A percentile compares a stretch with the other conserved stretches of the same genome.
Evolutionary conservation across 2,329 filamentous ascomycete species (phyloP).

Genomic region (Pseudocercospora crystallina): DNA sequence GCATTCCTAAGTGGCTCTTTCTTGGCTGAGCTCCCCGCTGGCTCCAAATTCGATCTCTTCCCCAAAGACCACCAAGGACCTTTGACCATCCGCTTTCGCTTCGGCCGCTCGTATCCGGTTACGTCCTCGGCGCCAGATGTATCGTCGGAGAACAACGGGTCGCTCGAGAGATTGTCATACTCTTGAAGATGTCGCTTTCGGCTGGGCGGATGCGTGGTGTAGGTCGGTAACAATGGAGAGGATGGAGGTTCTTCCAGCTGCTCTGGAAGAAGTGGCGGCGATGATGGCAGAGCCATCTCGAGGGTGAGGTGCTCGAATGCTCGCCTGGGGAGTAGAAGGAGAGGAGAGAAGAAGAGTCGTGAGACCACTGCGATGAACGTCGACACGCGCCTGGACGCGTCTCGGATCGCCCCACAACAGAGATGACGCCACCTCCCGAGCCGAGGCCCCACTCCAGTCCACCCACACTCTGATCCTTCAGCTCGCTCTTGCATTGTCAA

Average conservation of each 20-base stretch:
- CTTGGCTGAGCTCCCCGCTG: constrained; percentile 32
- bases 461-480: no score
- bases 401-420: no score
- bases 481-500: no score
- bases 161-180: constrained; percentile 57
- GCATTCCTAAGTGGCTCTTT: constrained; percentile 59
- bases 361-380: no score
- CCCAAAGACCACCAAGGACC: constrained; percentile 65
- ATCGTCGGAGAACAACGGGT: constrained; percentile 73
- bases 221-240: constrained; percentile 22
- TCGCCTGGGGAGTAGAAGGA: constrained; percentile 16
- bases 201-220: constrained; percentile 7
- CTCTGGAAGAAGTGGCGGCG: constrained; percentile 30
- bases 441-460: no score
- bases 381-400: no score
- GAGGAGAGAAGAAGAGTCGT: no score
- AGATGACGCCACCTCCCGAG: no score
- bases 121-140: constrained; percentile 55
- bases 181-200: constrained; percentile 36
- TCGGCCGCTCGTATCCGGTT: constrained; percentile 60
- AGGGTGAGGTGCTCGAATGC: constrained; percentile 23
- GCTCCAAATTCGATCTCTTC: constrained; percentile 17
- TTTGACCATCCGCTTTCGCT: constrained; percentile 62
- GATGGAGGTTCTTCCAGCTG: constrained; percentile 22
- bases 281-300: constrained; percentile 35